phyloP scores from a whole-genome alignment of 768 basidiomycete species.

The Amanita rubescens region DNA sequence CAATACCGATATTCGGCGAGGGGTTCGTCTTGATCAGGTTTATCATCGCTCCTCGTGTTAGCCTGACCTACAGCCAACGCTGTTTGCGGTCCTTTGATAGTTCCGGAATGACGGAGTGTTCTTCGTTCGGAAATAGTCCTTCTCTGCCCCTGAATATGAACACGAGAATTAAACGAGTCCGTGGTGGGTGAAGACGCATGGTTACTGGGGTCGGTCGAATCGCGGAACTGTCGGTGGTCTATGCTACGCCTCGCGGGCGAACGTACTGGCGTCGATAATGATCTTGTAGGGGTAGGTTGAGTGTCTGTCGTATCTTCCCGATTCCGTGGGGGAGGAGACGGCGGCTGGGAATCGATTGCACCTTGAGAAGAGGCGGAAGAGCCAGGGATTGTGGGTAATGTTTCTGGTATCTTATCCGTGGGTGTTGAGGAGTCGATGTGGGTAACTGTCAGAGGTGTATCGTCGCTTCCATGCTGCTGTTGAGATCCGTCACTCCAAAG shows the following conservation, averaged over 20 bases:
- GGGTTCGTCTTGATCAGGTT: neutral
- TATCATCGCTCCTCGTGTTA: neutral
- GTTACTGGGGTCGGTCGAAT: neutral
- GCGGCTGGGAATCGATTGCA: neutral
- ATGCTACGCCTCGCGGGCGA: neutral
- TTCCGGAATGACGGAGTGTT: neutral
- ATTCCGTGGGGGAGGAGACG: neutral
- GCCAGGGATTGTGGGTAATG: constrained; percentile 1
- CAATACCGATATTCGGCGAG: neutral
- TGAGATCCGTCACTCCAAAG: neutral
- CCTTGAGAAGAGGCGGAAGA: neutral
- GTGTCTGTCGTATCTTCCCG: neutral
- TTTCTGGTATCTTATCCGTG: neutral
- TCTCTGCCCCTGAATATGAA: neutral
- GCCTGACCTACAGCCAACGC: neutral
- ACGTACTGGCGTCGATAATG: neutral
- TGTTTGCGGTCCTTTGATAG: neutral
- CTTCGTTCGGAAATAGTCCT: neutral
- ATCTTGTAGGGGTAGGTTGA: neutral
- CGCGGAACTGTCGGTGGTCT: neutral
- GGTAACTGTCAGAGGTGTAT: neutral
- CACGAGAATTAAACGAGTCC: neutral
- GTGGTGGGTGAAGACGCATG: neutral
- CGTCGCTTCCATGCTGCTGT: neutral
- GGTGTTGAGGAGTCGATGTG: neutral